phyloP scores from a whole-genome alignment of 108 stramenopile species.

The Epipyxis sp. region DNA sequence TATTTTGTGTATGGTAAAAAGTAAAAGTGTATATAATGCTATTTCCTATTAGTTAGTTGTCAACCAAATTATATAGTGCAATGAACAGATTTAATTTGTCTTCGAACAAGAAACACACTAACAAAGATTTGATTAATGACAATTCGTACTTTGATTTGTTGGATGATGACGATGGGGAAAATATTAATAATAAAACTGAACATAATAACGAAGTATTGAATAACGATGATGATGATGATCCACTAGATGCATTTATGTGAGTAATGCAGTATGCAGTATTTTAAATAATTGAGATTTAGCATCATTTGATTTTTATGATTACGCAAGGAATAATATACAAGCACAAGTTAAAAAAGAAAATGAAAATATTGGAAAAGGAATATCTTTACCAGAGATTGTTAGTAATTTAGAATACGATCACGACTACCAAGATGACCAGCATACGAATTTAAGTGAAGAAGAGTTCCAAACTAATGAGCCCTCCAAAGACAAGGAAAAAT shows the following conservation, averaged over 20 bases:
- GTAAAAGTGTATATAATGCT: too few species aligned
- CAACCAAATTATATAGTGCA: too few species aligned
- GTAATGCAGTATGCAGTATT: neutral
- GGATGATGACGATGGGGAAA: conserved; percentile 18
- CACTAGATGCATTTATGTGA: conserved; percentile 26
- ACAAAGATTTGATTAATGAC: too few species aligned
- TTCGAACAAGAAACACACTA: too few species aligned
- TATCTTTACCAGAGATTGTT: conserved; percentile 8
- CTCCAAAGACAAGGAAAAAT: neutral
- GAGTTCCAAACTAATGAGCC: neutral
- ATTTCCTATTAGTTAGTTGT: too few species aligned
- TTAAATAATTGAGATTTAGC: neutral
- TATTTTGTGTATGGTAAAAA: too few species aligned
- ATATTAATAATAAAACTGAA: neutral
- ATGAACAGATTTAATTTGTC: too few species aligned
- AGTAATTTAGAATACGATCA: neutral
- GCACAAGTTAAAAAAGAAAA: neutral
- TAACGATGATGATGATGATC: conserved; percentile 17
- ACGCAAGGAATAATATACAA: neutral
- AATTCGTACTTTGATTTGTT: conserved; percentile 26
- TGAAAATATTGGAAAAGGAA: neutral
- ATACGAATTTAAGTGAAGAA: neutral
- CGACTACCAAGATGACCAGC: neutral
- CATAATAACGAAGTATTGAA: neutral
- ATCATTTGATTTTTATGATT: neutral